Evolutionary conservation across 768 basidiomycete species (phyloP).

Genomic region (Termitomyces sp.): DNA sequence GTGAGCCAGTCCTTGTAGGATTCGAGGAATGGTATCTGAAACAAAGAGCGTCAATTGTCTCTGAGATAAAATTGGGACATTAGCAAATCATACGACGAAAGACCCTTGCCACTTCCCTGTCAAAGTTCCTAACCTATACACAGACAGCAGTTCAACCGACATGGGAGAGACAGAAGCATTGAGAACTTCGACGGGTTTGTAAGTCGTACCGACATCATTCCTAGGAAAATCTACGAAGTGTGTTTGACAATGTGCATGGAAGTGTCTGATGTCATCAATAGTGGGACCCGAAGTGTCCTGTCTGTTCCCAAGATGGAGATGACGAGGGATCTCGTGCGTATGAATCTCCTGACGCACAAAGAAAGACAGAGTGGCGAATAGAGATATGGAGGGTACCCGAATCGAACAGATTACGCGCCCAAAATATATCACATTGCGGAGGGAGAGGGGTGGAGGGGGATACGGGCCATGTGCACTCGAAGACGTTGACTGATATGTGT

Average conservation of each 20-base stretch:
- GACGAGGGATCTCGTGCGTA: conserved; percentile 30
- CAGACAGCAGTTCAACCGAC: conserved; percentile 14
- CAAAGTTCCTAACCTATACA: conserved; percentile 38
- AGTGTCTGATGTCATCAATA: conserved; percentile 39
- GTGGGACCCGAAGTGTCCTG: conserved; percentile 36
- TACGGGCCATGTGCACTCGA: conserved; percentile 19
- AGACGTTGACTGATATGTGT: conserved; percentile 11
- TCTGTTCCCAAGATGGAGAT: conserved; percentile 21
- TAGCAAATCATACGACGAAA: conserved; percentile 30
- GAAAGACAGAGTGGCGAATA: conserved; percentile 43
- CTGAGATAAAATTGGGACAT: not conserved
- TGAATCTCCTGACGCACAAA: conserved; percentile 35
- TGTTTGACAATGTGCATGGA: conserved; percentile 36
- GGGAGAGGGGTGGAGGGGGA: conserved; percentile 22
- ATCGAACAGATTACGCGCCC: conserved; percentile 27
- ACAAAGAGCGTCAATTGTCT: not conserved
- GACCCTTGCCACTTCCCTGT: conserved; percentile 47
- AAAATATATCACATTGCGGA: conserved; percentile 34
- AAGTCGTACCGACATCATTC: conserved; percentile 15
- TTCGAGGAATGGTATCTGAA: conserved; percentile 33
- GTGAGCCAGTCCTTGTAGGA: conserved; percentile 32
- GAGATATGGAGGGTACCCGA: conserved; percentile 34
- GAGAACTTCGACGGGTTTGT: not conserved
- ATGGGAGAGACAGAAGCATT: not conserved
- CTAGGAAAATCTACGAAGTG: conserved; percentile 28